Evolutionary conservation across 2,329 filamentous ascomycete species (phyloP), one percentile per base, ranked within the genome.

Genomic region (Penicillium verrucosum): DNA sequence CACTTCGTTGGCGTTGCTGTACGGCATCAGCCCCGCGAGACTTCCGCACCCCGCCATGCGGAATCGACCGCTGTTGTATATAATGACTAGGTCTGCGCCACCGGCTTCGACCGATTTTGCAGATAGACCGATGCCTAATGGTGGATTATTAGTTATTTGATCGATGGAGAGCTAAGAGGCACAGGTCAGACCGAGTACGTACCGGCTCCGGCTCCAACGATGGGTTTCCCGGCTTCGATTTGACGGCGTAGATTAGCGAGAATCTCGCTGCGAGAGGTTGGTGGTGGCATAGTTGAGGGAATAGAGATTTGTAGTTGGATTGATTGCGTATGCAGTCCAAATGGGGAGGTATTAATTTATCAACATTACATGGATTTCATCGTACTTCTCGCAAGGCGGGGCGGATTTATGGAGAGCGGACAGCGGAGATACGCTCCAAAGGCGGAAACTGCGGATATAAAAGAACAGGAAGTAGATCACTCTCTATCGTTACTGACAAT

Each of bases 11-110:
- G 87, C 86, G 66, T 89, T 86, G 4, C 85, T 84, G 67, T 88
- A 89, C 0, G 87, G 86, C 85, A 89, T 88, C 48, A 89, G 72
- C 0, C 87, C 87, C 0, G 87, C 86, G 11, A 89, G 72, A 0
- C 85, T 89, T 0, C 87, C 87, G 41, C 84, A 78, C 0, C 88
- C 87, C 0, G 86, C 87, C 88, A 90, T 90, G 10, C 87, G 83
- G 68, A 87, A 90, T 4, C 87, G 81, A 0, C 87, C 87, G 37
- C 83, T 86, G 71, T 89, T 89, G 77, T 89, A 89, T 64, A 89
- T 81, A 60, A 89, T 84, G 66, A 90, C 88, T 41, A 90, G 75
- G 65, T 89, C 86, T 14, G 82, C 84, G 58, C 86, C 85, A 37
- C 87, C 87, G 44, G 80, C 80, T 70, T 90, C 87, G 61, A 89